Evolutionary conservation across 2,329 filamentous ascomycete species (phyloP).

Genomic region (Fonsecaea monophora): DNA sequence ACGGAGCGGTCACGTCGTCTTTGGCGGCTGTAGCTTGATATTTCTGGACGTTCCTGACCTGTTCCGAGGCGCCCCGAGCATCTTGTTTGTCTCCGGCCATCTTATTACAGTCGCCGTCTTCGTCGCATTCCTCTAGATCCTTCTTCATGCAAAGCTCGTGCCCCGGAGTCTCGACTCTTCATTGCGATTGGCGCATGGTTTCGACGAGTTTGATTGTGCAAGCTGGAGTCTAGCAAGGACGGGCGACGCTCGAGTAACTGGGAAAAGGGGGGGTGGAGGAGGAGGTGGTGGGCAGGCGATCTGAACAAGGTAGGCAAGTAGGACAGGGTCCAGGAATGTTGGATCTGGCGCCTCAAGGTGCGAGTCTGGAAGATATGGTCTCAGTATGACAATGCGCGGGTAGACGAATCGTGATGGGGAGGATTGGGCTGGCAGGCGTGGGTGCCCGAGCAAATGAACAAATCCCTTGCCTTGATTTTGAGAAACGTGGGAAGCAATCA

Average conservation of each 20-base stretch:
- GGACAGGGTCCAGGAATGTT: not conserved
- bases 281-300: not conserved
- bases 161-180: conserved; percentile 4
- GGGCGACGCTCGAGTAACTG: conserved; percentile 5
- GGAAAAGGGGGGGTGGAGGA: not conserved
- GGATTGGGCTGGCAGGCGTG: not conserved
- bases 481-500: not conserved
- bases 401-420: not conserved
- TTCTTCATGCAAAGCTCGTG: conserved; percentile 22
- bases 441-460: not conserved
- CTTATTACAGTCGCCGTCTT: conserved; percentile 15
- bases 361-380: not conserved
- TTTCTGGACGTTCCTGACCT: conserved; percentile 15
- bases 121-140: conserved; percentile 25
- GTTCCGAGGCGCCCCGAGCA: conserved; percentile 6
- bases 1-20: conserved; percentile 21
- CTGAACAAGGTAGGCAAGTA: not conserved
- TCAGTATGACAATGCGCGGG: conserved; percentile 3
- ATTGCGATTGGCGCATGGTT: conserved; percentile 32
- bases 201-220: conserved; percentile 13
- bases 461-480: conserved; percentile 3
- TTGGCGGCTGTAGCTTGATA: conserved; percentile 24
- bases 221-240: not conserved
- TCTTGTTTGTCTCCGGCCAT: conserved; percentile 19
- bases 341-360: not conserved